Percentiles rank a stretch among this genome's conserved stretches.
These are phyloP conservation scores for Ogataea pignaliae DNA, from an alignment of 805 yeast species.

Conservation along the genomic window DNA sequence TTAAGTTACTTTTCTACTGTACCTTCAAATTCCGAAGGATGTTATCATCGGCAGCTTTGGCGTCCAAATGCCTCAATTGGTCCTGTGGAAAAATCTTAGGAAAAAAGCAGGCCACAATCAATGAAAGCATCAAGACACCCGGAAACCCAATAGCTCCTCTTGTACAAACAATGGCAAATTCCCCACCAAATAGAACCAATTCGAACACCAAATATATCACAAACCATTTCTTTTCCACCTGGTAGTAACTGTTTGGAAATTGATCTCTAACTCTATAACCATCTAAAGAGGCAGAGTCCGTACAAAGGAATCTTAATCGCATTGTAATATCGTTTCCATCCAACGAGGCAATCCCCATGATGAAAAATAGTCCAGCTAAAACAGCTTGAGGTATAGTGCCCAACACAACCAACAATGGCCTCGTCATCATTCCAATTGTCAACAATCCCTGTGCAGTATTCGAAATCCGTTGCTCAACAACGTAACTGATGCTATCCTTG, in stretches of 20 bases:
- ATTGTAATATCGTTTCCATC: conserved; percentile 60
- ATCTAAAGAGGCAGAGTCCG: conserved; percentile 43
- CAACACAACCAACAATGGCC: conserved; percentile 78
- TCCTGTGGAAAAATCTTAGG: conserved; percentile 56
- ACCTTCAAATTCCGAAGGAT: conserved; percentile 27
- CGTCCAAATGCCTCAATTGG: conserved; percentile 61
- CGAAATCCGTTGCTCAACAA: conserved; percentile 87
- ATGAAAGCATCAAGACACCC: conserved; percentile 69
- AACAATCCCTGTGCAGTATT: conserved; percentile 82
- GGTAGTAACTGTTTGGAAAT: conserved; percentile 15
- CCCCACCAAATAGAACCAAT: conserved; percentile 67
- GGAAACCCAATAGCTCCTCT: conserved; percentile 95
- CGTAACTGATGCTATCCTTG: conserved; percentile 36
- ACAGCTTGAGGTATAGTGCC: conserved; percentile 91
- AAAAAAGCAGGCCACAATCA: conserved; percentile 59
- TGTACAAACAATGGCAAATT: conserved; percentile 81
- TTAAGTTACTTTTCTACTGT: not conserved
- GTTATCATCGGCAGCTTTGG: conserved; percentile 31
- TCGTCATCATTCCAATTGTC: conserved; percentile 81
- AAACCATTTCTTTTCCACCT: conserved; percentile 43
- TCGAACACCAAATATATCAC: conserved; percentile 54
- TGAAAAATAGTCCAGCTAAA: conserved; percentile 84
- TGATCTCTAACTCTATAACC: conserved; percentile 7
- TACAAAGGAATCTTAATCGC: conserved; percentile 56
- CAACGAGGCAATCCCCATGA: conserved; percentile 85